Conservation (phyloP, 2,329 filamentous ascomycete genomes). For the Penicillium crustosum region DNA sequence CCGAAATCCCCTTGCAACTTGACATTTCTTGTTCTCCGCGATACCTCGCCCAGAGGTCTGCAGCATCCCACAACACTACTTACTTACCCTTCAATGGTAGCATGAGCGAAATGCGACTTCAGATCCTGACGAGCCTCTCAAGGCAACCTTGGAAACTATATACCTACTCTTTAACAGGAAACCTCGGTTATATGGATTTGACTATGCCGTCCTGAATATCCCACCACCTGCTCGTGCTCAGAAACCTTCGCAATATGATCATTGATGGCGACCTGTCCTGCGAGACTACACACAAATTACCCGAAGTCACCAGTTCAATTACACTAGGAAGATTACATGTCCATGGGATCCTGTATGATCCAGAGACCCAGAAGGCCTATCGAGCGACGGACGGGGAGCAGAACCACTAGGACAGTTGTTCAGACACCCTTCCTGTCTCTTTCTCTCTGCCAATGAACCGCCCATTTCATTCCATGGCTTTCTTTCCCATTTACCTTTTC, state of each 20-base stretch:
- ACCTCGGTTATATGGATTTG: conserved; percentile 22
- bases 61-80: neutral
- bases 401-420: too few species aligned
- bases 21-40: neutral
- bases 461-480: neutral
- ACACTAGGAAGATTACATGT: conserved; percentile 11
- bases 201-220: conserved; percentile 8
- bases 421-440: neutral
- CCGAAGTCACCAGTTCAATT: conserved; percentile 16
- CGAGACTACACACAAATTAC: conserved; percentile 16
- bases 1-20: neutral
- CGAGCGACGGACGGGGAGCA: conserved; percentile 5
- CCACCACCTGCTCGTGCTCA: conserved; percentile 21
- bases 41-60: neutral
- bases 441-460: neutral
- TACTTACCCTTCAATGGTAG: neutral
- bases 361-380: conserved; percentile 3
- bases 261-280: conserved; percentile 22
- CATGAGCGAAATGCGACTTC: neutral
- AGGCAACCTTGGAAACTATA: conserved; percentile 2
- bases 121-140: neutral
- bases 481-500: neutral
- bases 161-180: conserved; percentile 11
- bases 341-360: conserved; percentile 22
- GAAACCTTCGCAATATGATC: conserved; percentile 25